phyloP scores from a whole-genome alignment of 2,329 filamentous ascomycete genomes.

The Polytolypa hystricis region DNA sequence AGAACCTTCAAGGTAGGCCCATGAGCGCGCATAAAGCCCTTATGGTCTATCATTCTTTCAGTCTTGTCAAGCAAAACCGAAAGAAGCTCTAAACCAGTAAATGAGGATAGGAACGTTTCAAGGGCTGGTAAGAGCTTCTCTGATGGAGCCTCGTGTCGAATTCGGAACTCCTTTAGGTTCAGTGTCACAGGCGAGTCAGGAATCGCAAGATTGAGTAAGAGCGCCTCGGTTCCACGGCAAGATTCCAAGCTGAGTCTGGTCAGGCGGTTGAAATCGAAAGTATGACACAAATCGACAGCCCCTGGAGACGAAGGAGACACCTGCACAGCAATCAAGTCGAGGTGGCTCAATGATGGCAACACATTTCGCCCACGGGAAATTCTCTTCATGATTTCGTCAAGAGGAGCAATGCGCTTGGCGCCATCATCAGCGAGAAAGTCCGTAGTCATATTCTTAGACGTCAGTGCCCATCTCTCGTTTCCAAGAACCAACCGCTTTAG shows the following conservation, averaged over 20 bases:
- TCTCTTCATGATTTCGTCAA: not conserved
- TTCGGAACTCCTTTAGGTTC: slow-evolving; percentile 2
- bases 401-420: not conserved
- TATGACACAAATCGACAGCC: not conserved
- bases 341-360: not conserved
- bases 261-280: slow-evolving; percentile 1
- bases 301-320: not conserved
- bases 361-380: not conserved
- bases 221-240: not conserved
- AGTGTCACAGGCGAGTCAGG: not conserved
- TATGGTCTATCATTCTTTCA: not conserved
- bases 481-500: not conserved
- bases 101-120: slow-evolving; percentile 1
- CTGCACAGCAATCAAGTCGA: slow-evolving; percentile 1
- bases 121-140: not conserved
- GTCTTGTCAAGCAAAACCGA: slow-evolving; percentile 2
- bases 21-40: not conserved
- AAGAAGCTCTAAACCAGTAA: slow-evolving; percentile 1
- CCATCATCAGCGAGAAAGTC: not conserved
- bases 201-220: not conserved
- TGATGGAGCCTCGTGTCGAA: not conserved
- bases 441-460: not conserved
- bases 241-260: slow-evolving; percentile 3
- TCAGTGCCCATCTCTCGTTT: not conserved
- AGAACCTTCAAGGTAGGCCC: slow-evolving; percentile 2